These are phyloP conservation scores for Ettlia oleoabundans DNA, from an alignment of 139 green algal species.

Conservation along the genomic window DNA sequence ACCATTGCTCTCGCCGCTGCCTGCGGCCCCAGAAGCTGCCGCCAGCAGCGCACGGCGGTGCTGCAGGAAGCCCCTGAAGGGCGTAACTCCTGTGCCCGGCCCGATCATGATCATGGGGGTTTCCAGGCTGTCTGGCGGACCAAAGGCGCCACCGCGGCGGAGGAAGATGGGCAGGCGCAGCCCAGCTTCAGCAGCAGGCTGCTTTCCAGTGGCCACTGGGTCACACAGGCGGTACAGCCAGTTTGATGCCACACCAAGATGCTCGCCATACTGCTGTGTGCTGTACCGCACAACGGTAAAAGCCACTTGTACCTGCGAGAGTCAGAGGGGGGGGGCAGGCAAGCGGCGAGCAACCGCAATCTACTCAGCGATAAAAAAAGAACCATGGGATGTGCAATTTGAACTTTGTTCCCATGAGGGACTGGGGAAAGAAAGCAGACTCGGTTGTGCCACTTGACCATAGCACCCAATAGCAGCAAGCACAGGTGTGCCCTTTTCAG, in stretches of 20 bases:
- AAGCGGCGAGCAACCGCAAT: too few relatives aligned
- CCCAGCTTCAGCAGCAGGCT: not conserved
- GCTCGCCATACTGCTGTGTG: conserved; percentile 47
- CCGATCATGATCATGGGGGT: conserved; percentile 80
- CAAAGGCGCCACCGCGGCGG: conserved; percentile 58
- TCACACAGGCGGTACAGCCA: conserved; percentile 74
- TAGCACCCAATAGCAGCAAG: too few relatives aligned
- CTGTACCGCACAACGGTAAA: conserved; percentile 80
- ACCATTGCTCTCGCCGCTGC: conserved; percentile 30
- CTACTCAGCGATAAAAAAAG: too few relatives aligned
- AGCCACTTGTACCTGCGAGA: conserved; percentile 60
- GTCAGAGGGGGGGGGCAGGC: not conserved
- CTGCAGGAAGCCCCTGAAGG: conserved; percentile 86
- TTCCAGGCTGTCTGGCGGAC: conserved; percentile 45
- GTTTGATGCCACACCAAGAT: conserved; percentile 78
- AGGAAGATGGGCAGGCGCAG: conserved; percentile 37
- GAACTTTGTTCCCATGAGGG: too few relatives aligned
- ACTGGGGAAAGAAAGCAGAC: too few relatives aligned
- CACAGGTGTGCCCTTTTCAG: not conserved
- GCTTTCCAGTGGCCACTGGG: conserved; percentile 9
- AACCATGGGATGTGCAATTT: too few relatives aligned
- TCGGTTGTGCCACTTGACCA: too few relatives aligned
- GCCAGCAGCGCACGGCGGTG: conserved; percentile 10
- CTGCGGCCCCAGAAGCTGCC: not conserved
- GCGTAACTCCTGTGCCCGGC: conserved; percentile 86